Conservation (phyloP, 257 asterid species). For the Fraxinus anomala region DNA sequence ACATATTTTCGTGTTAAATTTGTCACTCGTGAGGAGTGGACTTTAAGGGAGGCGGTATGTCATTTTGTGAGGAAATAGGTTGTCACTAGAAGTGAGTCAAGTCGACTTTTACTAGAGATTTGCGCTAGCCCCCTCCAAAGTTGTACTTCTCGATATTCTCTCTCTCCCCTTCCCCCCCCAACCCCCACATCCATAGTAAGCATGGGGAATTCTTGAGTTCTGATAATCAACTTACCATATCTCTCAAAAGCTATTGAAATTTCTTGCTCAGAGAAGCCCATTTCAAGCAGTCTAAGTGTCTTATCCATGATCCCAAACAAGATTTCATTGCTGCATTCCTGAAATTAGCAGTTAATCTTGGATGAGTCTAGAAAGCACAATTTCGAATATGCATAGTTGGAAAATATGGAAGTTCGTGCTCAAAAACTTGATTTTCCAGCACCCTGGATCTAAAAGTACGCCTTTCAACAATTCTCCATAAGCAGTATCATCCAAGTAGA, state of each 20-base stretch:
- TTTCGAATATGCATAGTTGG: conserved; percentile 2
- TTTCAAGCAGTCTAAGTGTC: conserved; percentile 79
- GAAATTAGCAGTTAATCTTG: conserved; percentile 29
- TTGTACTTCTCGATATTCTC: background rate
- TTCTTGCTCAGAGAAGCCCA: conserved; percentile 87
- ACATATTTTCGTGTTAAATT: background rate
- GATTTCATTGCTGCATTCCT: conserved; percentile 72
- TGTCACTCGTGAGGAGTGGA: background rate
- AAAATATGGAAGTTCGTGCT: conserved; percentile 9
- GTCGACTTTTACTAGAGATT: background rate
- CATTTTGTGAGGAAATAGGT: background rate
- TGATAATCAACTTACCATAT: conserved; percentile 63
- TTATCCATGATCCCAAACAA: conserved; percentile 94
- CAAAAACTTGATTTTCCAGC: background rate
- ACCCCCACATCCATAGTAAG: background rate
- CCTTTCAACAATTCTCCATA: conserved; percentile 9
- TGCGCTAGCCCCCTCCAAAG: background rate
- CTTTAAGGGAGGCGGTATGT: background rate
- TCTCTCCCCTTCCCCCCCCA: background rate
- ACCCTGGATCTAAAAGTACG: background rate
- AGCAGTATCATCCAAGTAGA: conserved; percentile 6
- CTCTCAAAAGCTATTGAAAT: conserved; percentile 82
- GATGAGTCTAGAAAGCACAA: conserved; percentile 20
- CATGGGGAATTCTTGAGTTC: background rate
- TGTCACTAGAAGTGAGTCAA: background rate